These are phyloP conservation scores for Pseudogymnoascus sp. DNA, from an alignment of 2,329 filamentous ascomycete genomes.

Conservation along the genomic window DNA sequence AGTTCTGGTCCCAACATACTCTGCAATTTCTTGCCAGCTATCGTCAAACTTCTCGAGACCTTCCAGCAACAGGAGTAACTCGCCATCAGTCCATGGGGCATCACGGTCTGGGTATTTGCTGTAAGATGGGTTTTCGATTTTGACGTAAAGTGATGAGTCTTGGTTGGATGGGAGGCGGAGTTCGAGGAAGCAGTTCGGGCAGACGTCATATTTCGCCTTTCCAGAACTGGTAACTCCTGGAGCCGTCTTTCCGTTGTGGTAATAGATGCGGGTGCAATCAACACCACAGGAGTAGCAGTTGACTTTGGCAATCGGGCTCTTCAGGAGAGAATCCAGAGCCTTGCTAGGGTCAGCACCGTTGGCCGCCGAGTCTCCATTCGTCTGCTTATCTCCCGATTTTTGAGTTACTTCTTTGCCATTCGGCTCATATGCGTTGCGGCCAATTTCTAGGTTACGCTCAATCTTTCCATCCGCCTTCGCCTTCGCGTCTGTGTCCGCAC, in stretches of 20 bases:
- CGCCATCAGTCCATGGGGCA: conserved; percentile 83
- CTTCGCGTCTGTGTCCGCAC: conserved; percentile 40
- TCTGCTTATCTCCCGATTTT: conserved; percentile 60
- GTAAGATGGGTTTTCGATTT: conserved; percentile 83
- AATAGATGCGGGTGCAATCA: conserved; percentile 71
- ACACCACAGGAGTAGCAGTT: conserved; percentile 89
- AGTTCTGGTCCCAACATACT: conserved; percentile 84
- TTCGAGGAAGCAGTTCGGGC: conserved; percentile 83
- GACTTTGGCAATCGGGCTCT: conserved; percentile 59
- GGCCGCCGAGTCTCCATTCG: conserved; percentile 63
- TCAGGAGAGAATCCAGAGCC: conserved; percentile 52
- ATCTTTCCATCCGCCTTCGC: conserved; percentile 61
- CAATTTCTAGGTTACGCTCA: conserved; percentile 85
- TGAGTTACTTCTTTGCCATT: conserved; percentile 73
- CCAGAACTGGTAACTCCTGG: conserved; percentile 30
- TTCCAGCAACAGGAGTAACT: conserved; percentile 82
- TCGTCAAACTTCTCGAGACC: conserved; percentile 90
- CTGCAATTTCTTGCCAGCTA: conserved; percentile 88
- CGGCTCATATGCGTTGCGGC: conserved; percentile 91
- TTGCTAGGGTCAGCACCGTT: conserved; percentile 47
- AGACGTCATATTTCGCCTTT: conserved; percentile 74
- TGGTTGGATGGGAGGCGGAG: conserved; percentile 75
- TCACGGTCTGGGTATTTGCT: conserved; percentile 73
- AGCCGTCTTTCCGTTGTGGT: conserved; percentile 56
- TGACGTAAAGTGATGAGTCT: conserved; percentile 72